Evolutionary conservation across 1,284 basidiomycete genomes (phyloP).

Genomic region (Sanguinoderma infundibulare): DNA sequence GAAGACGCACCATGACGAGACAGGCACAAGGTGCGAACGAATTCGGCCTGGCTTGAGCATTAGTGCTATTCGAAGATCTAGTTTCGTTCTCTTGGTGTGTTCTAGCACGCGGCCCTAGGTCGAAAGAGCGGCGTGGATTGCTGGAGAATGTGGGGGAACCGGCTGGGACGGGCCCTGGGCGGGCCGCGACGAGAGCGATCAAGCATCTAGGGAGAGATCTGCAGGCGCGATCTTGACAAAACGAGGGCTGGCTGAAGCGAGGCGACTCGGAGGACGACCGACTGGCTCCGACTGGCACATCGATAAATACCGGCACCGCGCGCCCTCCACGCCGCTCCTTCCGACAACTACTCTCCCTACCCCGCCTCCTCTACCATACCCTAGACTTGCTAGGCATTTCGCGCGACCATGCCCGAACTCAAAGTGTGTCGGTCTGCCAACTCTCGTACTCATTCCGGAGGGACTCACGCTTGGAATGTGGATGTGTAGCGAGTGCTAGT

Average conservation of each 20-base stretch:
- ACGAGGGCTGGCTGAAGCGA: background rate
- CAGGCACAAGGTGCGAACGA: no score
- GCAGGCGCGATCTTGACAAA: background rate
- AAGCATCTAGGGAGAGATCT: background rate
- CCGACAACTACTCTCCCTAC: background rate
- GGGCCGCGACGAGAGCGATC: background rate
- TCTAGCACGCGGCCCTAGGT: no score
- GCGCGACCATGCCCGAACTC: slow-evolving; percentile 36
- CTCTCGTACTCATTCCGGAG: background rate
- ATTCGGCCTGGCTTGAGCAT: no score
- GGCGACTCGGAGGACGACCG: no score
- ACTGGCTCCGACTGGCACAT: background rate
- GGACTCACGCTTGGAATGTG: slow-evolving; percentile 9
- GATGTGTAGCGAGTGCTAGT: slow-evolving; percentile 67
- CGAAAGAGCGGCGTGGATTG: no score
- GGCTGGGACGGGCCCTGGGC: background rate
- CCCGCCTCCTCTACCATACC: background rate
- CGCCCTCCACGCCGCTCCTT: background rate
- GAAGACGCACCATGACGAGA: no score
- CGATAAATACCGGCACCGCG: slow-evolving; percentile 2
- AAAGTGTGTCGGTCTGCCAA: slow-evolving; percentile 41
- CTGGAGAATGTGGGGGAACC: no score
- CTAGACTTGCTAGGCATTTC: background rate
- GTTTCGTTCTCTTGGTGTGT: no score
- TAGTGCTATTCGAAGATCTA: no score